Evolutionary conservation across 1,139 yeast species (phyloP).

Genomic region (Yamadazyma trypodendri): DNA sequence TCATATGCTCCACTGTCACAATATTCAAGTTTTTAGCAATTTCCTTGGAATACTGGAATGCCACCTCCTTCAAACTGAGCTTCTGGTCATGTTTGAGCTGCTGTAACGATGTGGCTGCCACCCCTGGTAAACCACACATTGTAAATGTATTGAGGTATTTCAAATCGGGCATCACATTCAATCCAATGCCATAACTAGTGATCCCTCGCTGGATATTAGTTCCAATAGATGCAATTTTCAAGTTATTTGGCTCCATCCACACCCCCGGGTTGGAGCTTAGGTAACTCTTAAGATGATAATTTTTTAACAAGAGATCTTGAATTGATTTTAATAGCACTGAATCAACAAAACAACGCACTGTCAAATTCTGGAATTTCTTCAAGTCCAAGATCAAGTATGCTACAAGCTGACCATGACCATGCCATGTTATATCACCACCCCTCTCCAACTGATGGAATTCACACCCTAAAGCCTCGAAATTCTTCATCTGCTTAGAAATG

Average conservation of each 20-base stretch:
- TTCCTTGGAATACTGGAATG: conserved; percentile 50
- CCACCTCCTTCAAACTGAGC: conserved; percentile 42
- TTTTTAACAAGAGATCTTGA: conserved; percentile 48
- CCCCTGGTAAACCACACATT: conserved; percentile 83
- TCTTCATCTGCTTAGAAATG: conserved; percentile 29
- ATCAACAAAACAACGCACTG: conserved; percentile 74
- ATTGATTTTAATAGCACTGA: conserved; percentile 65
- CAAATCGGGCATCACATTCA: conserved; percentile 75
- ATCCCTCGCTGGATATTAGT: conserved; percentile 80
- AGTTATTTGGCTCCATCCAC: conserved; percentile 57
- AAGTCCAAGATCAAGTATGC: conserved; percentile 82
- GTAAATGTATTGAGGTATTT: conserved; percentile 66
- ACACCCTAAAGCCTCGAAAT: conserved; percentile 42
- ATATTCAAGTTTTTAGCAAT: conserved; percentile 51
- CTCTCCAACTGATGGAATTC: conserved; percentile 71
- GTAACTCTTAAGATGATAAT: conserved; percentile 42
- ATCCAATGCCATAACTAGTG: conserved; percentile 86
- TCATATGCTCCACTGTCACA: conserved; percentile 43
- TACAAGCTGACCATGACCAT: conserved; percentile 93
- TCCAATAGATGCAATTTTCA: conserved; percentile 88
- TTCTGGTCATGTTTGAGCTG: conserved; percentile 21
- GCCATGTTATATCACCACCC: conserved; percentile 98
- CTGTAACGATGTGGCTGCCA: conserved; percentile 39
- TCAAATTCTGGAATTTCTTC: conserved; percentile 53
- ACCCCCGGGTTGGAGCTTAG: conserved; percentile 81